Base-by-base conservation (phyloP, 1,284 basidiomycete genomes). In the Heterobasidion occidentale region DNA sequence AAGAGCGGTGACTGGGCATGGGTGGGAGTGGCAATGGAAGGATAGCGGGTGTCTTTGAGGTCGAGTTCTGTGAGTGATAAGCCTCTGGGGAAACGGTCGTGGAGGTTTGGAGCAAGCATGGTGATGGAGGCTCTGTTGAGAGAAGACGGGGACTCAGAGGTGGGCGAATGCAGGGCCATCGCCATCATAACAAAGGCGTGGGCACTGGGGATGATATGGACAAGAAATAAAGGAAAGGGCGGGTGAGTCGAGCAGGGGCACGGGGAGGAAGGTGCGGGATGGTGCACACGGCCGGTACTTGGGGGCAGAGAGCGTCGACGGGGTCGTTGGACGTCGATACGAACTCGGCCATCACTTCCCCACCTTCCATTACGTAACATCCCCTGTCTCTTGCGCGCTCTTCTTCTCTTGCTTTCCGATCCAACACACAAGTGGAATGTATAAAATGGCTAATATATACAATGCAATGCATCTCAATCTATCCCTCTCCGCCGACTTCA, bases 1-100 rank as follows among this genome's bases (percentile, higher is more conserved):
- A 59, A 46, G 51, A 20, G 47, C 11, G 47, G 14, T 11, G 38
- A 48, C 20, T 20, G 17, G 17, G n/a, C 38, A n/a, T 42, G 46
- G 4, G 46, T 48, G 19, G 20, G 38, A 57, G 19, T 42, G 54
- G 42, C 51, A 19, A 80, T 63, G 46, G 77, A 66, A 15, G 84
- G 83, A 67, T 85, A 84, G 63, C 83, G 75, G 65, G 77, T 77
- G 71, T 84, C 83, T 64, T 76, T 74, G 67, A 81, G 77, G 68
- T 84, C 81, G 61, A 81, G 74, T 57, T 84, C 83, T 55, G 77
- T 71, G 59, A 75, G 66, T 60, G 81, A 74, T 53, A 87, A 74
- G 46, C 76, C 71, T 63, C 75, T 74, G 55, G 56, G 81, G 72
- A 69, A 83, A 80, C 64, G 72, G 56, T 71, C 64, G 56, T 68